Base-by-base conservation (phyloP, 768 basidiomycete species). In the Guyanaporus albipodus region DNA sequence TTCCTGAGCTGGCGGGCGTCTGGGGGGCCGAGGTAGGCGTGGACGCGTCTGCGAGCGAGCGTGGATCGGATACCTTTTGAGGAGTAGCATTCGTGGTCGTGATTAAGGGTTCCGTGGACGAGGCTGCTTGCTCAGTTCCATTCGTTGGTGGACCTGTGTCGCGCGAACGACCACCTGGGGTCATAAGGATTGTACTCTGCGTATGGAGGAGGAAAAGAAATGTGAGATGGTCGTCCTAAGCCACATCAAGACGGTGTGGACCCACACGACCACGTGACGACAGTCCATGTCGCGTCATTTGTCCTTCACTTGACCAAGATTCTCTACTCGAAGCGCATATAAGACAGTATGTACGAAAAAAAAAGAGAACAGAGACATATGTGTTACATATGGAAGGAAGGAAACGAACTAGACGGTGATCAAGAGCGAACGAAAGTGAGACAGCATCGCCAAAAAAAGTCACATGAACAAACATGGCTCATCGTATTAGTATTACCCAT, bases 51-150 rank as follows among this genome's bases (percentile, higher is more conserved):
- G 35, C 8, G 8, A 12, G 26, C 2, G 29, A 12, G 8, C 17
- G 21, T 1, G 23, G 8, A 4, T 8, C 19, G 9, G 35, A 23
- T 10, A 48, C 34, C 45, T 50, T 65, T 19, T 37, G 47, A 15
- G 63, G 62, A 6, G 62, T 64, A 2, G 55, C 59, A 36, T 54
- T 47, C 2, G 50, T 58, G 10, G 57, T 50, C 24, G 34, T 48
- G 32, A 56, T 53, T 14, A 10, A 36, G 15, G 56, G 49, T 19
- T 39, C 28, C 6, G 0, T 8, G 26, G 27, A 41, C 11, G 27
- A 12, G 23, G 3, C 38, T 17, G 21, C 34, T 2, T 15, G 37
- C 24, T 4, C 29, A 5, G 29, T 46, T 12, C 27, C 18, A 23
- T 18, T 18, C 26, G 29, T 46, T 9, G 15, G 15, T 31, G 14